phyloP scores from a whole-genome alignment of 192 early-diverging fungal genomes.

The Coemansia sp. region DNA sequence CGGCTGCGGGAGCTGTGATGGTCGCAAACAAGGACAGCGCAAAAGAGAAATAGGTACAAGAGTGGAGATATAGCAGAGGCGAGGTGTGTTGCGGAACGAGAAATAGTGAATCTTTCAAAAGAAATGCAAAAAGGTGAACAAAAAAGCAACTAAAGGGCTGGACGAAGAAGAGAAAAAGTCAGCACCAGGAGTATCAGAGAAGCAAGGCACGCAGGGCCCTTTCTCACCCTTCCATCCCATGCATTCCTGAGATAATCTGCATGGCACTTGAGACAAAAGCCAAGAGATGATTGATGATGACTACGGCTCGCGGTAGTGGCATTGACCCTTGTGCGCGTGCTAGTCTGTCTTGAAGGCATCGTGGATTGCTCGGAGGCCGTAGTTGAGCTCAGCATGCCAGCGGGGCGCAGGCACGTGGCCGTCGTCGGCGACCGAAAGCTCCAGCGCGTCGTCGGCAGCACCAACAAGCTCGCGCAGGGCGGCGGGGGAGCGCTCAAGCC shows the following conservation, averaged over 20 bases:
- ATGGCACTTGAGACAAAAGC: too few species aligned
- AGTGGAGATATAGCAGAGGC: not conserved
- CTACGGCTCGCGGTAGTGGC: too few species aligned
- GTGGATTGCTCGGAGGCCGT: conserved; percentile 29
- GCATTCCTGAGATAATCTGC: not conserved
- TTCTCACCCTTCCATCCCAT: not conserved
- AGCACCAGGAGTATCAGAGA: not conserved
- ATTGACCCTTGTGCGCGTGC: not conserved
- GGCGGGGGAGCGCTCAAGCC: conserved; percentile 39
- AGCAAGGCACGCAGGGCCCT: too few species aligned
- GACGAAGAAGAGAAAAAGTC: not conserved
- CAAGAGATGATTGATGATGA: too few species aligned
- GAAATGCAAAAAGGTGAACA: not conserved
- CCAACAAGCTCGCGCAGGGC: conserved; percentile 30
- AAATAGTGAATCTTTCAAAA: not conserved
- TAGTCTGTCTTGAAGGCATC: conserved; percentile 30
- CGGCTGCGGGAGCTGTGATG: too few species aligned
- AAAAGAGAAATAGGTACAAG: too few species aligned
- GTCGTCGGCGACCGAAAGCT: not conserved
- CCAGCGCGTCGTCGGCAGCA: not conserved
- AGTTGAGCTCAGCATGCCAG: conserved; percentile 38
- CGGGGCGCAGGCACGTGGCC: not conserved
- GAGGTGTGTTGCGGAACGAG: not conserved
- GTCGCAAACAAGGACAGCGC: too few species aligned
- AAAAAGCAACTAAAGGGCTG: not conserved